Evolutionary conservation across 2,329 filamentous ascomycete genomes (phyloP).

Genomic region (Colletotrichum sp.): DNA sequence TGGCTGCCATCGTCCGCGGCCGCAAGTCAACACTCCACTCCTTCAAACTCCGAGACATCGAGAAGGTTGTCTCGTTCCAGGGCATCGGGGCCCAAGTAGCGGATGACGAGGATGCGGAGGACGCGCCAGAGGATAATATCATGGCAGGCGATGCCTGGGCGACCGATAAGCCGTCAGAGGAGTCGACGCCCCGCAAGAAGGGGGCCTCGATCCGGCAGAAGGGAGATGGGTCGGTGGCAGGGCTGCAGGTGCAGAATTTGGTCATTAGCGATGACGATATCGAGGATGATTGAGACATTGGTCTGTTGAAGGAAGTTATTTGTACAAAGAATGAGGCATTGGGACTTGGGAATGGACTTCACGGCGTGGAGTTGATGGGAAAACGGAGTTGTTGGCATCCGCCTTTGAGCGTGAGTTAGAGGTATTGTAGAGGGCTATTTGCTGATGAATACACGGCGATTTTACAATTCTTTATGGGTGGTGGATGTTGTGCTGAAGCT

Average conservation of each 20-base stretch:
- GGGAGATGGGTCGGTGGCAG: constrained; percentile 36
- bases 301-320: background rate
- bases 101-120: constrained; percentile 51
- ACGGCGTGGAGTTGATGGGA: background rate
- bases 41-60: constrained; percentile 61
- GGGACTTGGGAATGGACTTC: background rate
- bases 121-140: constrained; percentile 39
- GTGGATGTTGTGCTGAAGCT: background rate
- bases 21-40: constrained; percentile 38
- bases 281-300: constrained; percentile 56
- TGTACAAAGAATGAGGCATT: background rate
- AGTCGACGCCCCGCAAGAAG: constrained; percentile 54
- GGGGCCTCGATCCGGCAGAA: constrained; percentile 39
- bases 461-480: background rate
- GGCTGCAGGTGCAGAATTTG: constrained; percentile 65
- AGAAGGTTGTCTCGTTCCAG: constrained; percentile 71
- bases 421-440: background rate
- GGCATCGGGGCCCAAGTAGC: constrained; percentile 57
- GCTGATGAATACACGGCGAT: background rate
- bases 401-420: background rate
- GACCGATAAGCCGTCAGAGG: constrained; percentile 65
- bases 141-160: constrained; percentile 58
- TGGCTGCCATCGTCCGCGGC: constrained; percentile 67
- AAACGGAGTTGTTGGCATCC: background rate
- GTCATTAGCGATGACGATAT: constrained; percentile 86